These are phyloP conservation scores for Fusarium sp. DNA, from an alignment of 2,329 filamentous ascomycete genomes.

Conservation along the genomic window DNA sequence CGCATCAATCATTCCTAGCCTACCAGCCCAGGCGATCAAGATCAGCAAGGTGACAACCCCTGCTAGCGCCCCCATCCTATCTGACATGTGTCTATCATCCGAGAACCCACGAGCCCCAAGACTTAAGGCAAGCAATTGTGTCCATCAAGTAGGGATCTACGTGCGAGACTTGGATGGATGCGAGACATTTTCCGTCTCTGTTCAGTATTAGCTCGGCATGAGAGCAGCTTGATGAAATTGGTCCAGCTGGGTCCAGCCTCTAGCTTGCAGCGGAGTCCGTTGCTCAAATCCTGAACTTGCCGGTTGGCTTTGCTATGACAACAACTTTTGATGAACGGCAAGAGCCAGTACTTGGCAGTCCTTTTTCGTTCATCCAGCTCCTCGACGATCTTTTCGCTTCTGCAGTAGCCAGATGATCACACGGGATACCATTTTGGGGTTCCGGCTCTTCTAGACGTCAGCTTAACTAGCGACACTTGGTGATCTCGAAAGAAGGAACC, in stretches of 20 bases:
- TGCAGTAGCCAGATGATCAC: slow-evolving; percentile 6
- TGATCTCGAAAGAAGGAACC: background rate
- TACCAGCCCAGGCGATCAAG: slow-evolving; percentile 34
- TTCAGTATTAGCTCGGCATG: background rate
- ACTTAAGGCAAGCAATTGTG: slow-evolving; percentile 40
- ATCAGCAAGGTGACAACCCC: slow-evolving; percentile 40
- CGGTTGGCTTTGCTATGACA: background rate
- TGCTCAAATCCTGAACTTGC: background rate
- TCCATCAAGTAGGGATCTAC: slow-evolving; percentile 39
- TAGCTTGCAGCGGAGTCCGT: slow-evolving; percentile 13
- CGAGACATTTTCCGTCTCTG: slow-evolving; percentile 12
- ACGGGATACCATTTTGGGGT: slow-evolving; percentile 30
- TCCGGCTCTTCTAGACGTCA: background rate
- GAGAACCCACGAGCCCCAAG: slow-evolving; percentile 43
- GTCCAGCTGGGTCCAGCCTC: background rate
- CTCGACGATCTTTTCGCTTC: slow-evolving; percentile 8
- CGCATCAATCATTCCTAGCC: slow-evolving; percentile 6
- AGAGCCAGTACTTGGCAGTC: background rate
- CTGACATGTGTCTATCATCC: slow-evolving; percentile 45
- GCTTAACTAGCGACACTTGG: background rate
- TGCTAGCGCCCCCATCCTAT: slow-evolving; percentile 43
- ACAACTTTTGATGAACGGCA: background rate
- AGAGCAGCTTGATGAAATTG: slow-evolving; percentile 2
- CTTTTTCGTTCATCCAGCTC: background rate
- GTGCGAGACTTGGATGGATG: slow-evolving; percentile 32